Conservation (phyloP, 2,329 filamentous ascomycete genomes). For the Aspergillus costaricaensis region DNA sequence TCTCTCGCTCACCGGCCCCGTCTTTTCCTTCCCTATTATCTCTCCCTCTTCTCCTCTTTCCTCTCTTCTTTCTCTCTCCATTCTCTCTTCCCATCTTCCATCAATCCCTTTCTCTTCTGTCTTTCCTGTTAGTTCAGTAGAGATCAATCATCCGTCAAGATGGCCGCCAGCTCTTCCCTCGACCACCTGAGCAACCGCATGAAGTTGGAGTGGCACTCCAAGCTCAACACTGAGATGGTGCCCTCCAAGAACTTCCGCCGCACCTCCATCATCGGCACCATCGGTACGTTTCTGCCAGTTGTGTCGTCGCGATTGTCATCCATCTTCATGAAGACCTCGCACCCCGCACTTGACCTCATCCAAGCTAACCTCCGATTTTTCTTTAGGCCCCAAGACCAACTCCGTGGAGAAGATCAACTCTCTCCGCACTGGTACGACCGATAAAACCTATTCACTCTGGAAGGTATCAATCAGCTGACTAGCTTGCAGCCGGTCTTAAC, state of each 20-base stretch:
- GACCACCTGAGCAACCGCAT: constrained; percentile 82
- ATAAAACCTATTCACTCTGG: constrained; percentile 7
- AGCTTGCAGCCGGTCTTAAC: constrained; percentile 74
- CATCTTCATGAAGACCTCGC: neutral
- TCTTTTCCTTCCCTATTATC: constrained; percentile 25
- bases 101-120: constrained; percentile 4
- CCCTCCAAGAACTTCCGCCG: constrained; percentile 90
- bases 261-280: constrained; percentile 98
- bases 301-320: neutral
- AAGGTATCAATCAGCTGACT: constrained; percentile 17
- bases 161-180: constrained; percentile 75
- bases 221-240: constrained; percentile 85
- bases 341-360: neutral
- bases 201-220: constrained; percentile 68
- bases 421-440: constrained; percentile 66
- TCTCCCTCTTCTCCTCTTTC: constrained; percentile 28
- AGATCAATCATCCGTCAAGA: constrained; percentile 36
- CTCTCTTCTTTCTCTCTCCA: constrained; percentile 13
- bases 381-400: constrained; percentile 89
- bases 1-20: constrained; percentile 15
- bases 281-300: constrained; percentile 59
- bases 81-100: constrained; percentile 17
- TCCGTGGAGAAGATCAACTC: constrained; percentile 95
- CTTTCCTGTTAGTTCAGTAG: constrained; percentile 11
- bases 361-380: constrained; percentile 26